These are phyloP conservation scores for Hypomontagnella submonticulosa DNA, from an alignment of 495 filamentous ascomycete genomes.

Conservation along the genomic window DNA sequence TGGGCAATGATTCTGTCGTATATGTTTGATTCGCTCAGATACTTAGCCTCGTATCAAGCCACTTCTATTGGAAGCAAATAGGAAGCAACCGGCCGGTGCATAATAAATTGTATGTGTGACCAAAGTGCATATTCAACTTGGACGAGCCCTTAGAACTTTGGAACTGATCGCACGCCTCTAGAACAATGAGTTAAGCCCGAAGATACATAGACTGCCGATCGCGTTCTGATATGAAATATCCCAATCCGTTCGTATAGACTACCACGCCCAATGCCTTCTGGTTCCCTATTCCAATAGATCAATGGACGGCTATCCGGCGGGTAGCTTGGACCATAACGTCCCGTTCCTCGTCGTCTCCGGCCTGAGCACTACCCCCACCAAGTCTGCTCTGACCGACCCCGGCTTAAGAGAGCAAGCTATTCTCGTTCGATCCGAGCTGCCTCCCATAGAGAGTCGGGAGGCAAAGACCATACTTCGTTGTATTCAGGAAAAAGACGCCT, in stretches of 20 bases:
- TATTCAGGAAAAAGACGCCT: slow-evolving; percentile 73
- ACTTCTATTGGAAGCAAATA: slow-evolving; percentile 2
- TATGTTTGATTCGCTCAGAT: slow-evolving; percentile 2
- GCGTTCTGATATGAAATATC: slow-evolving; percentile 19
- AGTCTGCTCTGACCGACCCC: slow-evolving; percentile 53
- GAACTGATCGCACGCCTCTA: slow-evolving; percentile 32
- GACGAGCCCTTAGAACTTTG: slow-evolving; percentile 14
- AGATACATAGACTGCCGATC: slow-evolving; percentile 5
- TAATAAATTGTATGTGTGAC: slow-evolving; percentile 10
- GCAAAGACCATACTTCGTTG: slow-evolving; percentile 74
- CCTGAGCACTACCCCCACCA: slow-evolving; percentile 58
- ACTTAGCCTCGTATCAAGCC: slow-evolving; percentile 2
- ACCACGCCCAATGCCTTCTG: slow-evolving; percentile 34
- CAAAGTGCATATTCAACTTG: slow-evolving; percentile 8
- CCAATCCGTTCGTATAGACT: slow-evolving; percentile 16
- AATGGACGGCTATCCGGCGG: slow-evolving; percentile 89
- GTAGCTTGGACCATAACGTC: slow-evolving; percentile 83
- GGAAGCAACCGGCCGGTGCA: not conserved
- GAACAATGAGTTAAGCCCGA: slow-evolving; percentile 23
- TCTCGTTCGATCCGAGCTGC: slow-evolving; percentile 73
- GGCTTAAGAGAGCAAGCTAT: slow-evolving; percentile 68
- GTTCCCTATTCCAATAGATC: slow-evolving; percentile 32
- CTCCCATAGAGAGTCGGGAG: slow-evolving; percentile 70
- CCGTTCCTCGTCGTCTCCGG: slow-evolving; percentile 85
- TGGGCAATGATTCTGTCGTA: slow-evolving; percentile 1